phyloP scores from a whole-genome alignment of 352 stramenopile species.

The Phytophthora pistaciae region DNA sequence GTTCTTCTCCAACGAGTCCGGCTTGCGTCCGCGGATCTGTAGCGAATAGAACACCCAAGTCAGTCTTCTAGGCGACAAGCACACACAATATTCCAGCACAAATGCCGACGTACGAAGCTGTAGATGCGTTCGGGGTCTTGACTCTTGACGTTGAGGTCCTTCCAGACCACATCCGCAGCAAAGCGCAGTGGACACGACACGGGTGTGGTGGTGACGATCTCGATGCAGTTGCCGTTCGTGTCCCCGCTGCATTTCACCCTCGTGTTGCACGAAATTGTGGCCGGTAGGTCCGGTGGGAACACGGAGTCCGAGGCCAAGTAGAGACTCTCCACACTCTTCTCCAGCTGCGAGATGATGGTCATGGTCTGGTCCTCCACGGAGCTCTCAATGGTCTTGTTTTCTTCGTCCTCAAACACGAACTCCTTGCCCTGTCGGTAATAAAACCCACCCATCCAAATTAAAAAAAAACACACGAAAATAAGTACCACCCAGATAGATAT shows the following conservation, averaged over 20 bases:
- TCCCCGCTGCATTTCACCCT: conserved; percentile 33
- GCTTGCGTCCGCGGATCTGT: conserved; percentile 38
- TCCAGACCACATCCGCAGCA: conserved; percentile 37
- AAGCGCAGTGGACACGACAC: conserved; percentile 28
- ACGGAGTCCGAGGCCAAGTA: conserved; percentile 44
- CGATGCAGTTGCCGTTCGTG: conserved; percentile 34
- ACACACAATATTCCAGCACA: neutral
- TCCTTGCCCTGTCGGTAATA: conserved; percentile 32
- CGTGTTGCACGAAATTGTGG: conserved; percentile 42
- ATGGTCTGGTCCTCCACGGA: conserved; percentile 34
- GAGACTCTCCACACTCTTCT: conserved; percentile 35
- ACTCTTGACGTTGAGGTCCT: conserved; percentile 38
- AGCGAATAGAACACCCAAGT: neutral
- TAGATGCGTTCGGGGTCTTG: conserved; percentile 46
- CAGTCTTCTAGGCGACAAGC: neutral
- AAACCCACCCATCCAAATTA: neutral
- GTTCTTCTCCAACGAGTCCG: conserved; percentile 46
- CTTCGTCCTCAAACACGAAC: conserved; percentile 32
- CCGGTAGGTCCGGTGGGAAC: conserved; percentile 31
- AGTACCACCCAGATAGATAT: neutral
- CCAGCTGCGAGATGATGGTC: conserved; percentile 38
- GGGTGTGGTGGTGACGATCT: conserved; percentile 41
- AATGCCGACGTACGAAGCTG: conserved; percentile 32
- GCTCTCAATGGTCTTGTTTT: conserved; percentile 5
- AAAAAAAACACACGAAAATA: conserved; percentile 19